A percentile compares a stretch with the other conserved stretches of the same genome.
Evolutionary conservation across 2,329 filamentous ascomycete species (phyloP).

Genomic region (Ophiognomonia clavigignenti-juglandacearum): DNA sequence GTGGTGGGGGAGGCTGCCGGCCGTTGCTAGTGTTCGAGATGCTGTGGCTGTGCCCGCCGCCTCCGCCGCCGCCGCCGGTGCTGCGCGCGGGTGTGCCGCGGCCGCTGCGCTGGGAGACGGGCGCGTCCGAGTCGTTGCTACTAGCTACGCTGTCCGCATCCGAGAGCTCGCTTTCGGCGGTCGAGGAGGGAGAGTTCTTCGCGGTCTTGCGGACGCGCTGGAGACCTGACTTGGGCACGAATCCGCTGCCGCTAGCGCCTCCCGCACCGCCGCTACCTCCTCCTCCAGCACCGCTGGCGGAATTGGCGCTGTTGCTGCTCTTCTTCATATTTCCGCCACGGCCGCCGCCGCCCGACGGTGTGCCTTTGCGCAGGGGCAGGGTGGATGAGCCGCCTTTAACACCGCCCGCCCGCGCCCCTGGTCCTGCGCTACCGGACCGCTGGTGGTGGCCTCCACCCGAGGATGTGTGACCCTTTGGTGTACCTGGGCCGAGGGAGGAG

Average conservation of each 20-base stretch:
- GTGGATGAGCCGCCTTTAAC: constrained; percentile 38
- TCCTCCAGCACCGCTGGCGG: no score
- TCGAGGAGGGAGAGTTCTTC: constrained; percentile 59
- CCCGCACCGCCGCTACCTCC: constrained; percentile 29
- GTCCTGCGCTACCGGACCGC: constrained; percentile 54
- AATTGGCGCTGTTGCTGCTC: constrained; percentile 30
- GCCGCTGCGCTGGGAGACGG: constrained; percentile 23
- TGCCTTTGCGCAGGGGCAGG: constrained; percentile 42
- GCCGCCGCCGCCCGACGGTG: constrained; percentile 33
- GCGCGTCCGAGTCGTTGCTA: constrained; percentile 44
- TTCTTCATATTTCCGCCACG: constrained; percentile 36
- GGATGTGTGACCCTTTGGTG: constrained; percentile 44
- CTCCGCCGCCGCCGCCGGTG: constrained; percentile 1
- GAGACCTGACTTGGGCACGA: constrained; percentile 51
- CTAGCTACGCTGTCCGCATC: constrained; percentile 52
- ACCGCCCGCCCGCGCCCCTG: constrained; percentile 46
- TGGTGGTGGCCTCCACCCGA: constrained; percentile 24
- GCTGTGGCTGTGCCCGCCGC: constrained; percentile 1
- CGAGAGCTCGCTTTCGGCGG: constrained; percentile 60
- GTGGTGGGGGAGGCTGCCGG: no score
- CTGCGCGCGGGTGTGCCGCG: constrained; percentile 31
- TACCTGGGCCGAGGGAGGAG: constrained; percentile 58
- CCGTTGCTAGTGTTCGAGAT: not conserved
- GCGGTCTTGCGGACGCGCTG: constrained; percentile 57
- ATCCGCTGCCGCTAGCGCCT: constrained; percentile 36